Evolutionary conservation across 2,329 filamentous ascomycete species (phyloP), one percentile per base, ranked within the genome.

Genomic region (Zymoseptoria passerinii): DNA sequence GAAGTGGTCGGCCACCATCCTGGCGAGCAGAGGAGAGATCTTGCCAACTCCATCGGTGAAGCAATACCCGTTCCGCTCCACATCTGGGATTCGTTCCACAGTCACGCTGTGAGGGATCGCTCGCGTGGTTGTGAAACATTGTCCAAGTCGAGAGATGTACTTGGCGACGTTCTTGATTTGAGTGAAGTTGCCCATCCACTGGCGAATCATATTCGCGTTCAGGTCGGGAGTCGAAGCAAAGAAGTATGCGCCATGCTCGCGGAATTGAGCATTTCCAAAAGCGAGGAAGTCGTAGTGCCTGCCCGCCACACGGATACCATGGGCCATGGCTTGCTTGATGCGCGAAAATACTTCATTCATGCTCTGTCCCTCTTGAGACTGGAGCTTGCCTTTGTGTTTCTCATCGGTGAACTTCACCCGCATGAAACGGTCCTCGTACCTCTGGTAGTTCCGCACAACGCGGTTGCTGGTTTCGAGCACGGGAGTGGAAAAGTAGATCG

Each of bases 31-130:
- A 0, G 74, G 75, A 0, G 92, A 96, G n/a, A 99, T 90, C 70
- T 90, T 95, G 1, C 94, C 94, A 2, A 97, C 89, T 0, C 94
- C 94, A 68, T 99, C 94, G 0, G 89, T 94, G 71, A 97, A 99
- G 60, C 78, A 87, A 68, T 83, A 85, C 0, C 78, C 82, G 52
- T 88, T 84, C 1, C 80, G 79, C 59, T 84, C 77, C 19, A 97
- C 81, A 63, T 97, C 94, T 0, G 79, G 73, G 29, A 92, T 83
- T 4, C 78, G 77, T 10, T 82, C 77, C 27, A 82, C 71, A 1
- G 79, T 77, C 6, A 87, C 82, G 0, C 79, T 83, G 16, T 84
- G 81, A 28, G 78, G 80, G 49, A 95, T 85, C 9, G 88, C 85
- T 60, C 89, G 79, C 0, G 94, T 99, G 0, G 92, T 96, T 0